Evolutionary conservation across 163 green algal species (phyloP).

Genomic region (Trebouxiophyceae sp.): DNA sequence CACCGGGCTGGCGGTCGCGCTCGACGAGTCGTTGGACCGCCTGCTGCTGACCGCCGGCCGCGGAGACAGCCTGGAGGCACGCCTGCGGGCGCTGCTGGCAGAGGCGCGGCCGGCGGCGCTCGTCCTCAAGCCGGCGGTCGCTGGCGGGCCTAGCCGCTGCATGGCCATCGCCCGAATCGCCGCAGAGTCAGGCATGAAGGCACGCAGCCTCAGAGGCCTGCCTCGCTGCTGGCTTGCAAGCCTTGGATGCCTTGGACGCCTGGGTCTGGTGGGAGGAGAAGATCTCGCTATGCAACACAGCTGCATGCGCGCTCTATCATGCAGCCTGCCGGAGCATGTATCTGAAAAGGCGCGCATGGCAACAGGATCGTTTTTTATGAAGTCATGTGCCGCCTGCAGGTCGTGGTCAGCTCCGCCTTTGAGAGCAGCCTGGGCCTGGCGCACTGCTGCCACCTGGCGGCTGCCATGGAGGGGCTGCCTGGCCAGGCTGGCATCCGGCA

Average conservation of each 20-base stretch:
- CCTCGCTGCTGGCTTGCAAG: too few relatives aligned
- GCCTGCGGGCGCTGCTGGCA: too few relatives aligned
- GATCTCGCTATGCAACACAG: too few relatives aligned
- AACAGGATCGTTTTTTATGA: conserved; percentile 5
- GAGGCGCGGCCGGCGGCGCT: conserved; percentile 35
- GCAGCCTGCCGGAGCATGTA: too few relatives aligned
- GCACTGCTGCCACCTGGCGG: conserved; percentile 47
- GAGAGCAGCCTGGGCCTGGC: conserved; percentile 62
- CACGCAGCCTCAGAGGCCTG: too few relatives aligned
- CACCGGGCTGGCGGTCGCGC: too few relatives aligned
- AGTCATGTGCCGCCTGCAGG: conserved; percentile 18
- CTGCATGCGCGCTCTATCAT: too few relatives aligned
- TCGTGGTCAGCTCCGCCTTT: conserved; percentile 76
- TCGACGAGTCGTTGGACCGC: too few relatives aligned
- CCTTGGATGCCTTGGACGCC: background rate
- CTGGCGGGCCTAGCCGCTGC: conserved; percentile 58
- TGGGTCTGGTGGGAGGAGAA: background rate
- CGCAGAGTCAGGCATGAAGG: too few relatives aligned
- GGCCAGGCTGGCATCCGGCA: conserved; percentile 24
- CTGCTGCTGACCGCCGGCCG: too few relatives aligned
- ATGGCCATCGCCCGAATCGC: conserved; percentile 36
- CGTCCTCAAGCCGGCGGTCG: conserved; percentile 68
- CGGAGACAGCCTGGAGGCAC: too few relatives aligned
- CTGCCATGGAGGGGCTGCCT: background rate
- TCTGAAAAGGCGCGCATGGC: background rate